Base-by-base conservation (phyloP, 1,284 basidiomycete genomes). In the Athelia psychrophila region DNA sequence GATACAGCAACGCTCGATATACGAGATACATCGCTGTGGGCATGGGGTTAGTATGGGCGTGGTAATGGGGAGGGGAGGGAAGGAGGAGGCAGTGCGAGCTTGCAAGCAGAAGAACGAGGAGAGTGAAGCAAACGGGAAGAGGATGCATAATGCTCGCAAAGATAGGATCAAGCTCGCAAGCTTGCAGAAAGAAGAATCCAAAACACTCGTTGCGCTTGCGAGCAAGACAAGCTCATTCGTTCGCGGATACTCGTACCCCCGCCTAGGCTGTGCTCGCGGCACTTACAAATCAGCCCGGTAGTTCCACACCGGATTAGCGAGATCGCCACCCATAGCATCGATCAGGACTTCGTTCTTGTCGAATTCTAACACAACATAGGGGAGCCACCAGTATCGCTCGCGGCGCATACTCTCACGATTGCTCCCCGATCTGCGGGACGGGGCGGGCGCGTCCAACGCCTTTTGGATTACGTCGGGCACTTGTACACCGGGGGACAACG, bases 311-410 rank as follows among this genome's bases (percentile, higher is more conserved):
- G 96, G 38, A 42, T 42, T 42, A 6, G 38, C 16, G 6, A 42
- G 38, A 42, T 42, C 38, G 5, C 38, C 38, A 5, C 92, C 95
- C 58, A 98, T 80, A 8, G 95, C 95, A 74, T 98, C 95, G 57
- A 98, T 90, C 59, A 99, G 76, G 58, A 99, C 88, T 71, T 99
- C 95, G 73, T 99, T 99, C 84, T 98, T 99, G 79, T 99, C 96
- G 75, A 98, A 99, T 71, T 98, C 95, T 58, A 98, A 84, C 36
- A 97, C 95, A 67, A 97, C 88, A 64, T 98, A 99, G 22, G 96
- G 96, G 30, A 99, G 79, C 93, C 93, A 98, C 94, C 94, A 97
- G 67, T 84, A 85, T 56, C 94, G 91, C 68, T 88, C 91, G 59
- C 95, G 80, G 66, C 95, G 93, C 69, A 95, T 74, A 64, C 88